Base-by-base conservation (phyloP, 2,329 filamentous ascomycete genomes). In the Domatiomyces catenatus region DNA sequence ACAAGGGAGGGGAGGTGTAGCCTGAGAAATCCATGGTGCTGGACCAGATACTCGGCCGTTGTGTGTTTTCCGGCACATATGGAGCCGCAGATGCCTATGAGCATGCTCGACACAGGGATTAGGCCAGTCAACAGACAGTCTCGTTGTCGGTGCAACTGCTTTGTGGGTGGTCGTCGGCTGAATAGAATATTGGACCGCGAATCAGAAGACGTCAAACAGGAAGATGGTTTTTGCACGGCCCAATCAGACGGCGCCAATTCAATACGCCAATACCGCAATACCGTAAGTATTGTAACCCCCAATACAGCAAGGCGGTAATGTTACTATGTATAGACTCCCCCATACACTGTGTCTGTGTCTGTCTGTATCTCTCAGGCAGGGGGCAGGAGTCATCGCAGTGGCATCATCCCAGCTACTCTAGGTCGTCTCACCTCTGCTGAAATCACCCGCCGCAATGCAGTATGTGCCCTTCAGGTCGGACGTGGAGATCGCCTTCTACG, bases 401-500 rank as follows among this genome's bases (percentile, higher is more conserved):
- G 22, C 22, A 24, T 6, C 6, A 24, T 24, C 22, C 22, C 22
- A 24, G 22, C n/a, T n/a, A n/a, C n/a, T n/a, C n/a, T n/a, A n/a
- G n/a, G n/a, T n/a, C n/a, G n/a, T n/a, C n/a, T n/a, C n/a, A n/a
- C n/a, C n/a, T n/a, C n/a, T n/a, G n/a, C n/a, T 10, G 28, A 15
- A 12, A 12, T 15, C 4, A 39, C 15, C 32, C 10, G 32, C 32
- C 8, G 32, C 32, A 39, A 73, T 86, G 65, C 79, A 83, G 71
- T 98, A 89, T 68, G 86, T 87, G 54, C 83, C 90, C 1, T 96
- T 94, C 73, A 79, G 83, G 42, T 94, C 90, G 47, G 87, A 95
- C 69, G 88, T 96, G 63, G 92, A 98, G 65, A 75, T 96, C 44
- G 86, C 88, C 44, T 98, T 98, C 69, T 98, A 95, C 66, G 84